phyloP scores from a whole-genome alignment of 805 yeast genomes.

The Myxozyma kluyveri region DNA sequence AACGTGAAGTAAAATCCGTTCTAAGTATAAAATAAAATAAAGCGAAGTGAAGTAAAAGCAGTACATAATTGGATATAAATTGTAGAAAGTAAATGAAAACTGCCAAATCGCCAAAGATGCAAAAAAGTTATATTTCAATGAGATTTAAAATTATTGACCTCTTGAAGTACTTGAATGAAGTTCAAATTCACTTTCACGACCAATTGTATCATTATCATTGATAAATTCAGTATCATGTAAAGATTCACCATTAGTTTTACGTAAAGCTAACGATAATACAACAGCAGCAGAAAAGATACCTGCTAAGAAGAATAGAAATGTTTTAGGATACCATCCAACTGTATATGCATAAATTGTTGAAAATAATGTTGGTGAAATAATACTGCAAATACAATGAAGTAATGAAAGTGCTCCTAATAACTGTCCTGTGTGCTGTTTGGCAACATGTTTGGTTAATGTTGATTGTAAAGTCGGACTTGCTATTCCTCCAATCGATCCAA shows the following conservation, averaged over 20 bases:
- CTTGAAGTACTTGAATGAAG: not conserved
- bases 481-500: constrained; percentile 18
- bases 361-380: constrained; percentile 26
- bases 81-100: too few species aligned
- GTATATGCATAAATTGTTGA: constrained; percentile 10
- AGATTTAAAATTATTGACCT: too few species aligned
- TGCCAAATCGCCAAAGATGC: too few species aligned
- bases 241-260: constrained; percentile 3
- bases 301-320: constrained; percentile 4
- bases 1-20: too few species aligned
- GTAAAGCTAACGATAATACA: not conserved
- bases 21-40: too few species aligned
- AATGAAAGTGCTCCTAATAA: constrained; percentile 28
- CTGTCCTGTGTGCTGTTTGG: constrained; percentile 24
- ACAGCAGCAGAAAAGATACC: not conserved
- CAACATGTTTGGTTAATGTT: constrained; percentile 25
- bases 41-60: too few species aligned
- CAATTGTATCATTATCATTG: not conserved
- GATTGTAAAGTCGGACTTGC: constrained; percentile 28
- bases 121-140: too few species aligned
- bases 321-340: constrained; percentile 19
- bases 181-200: not conserved
- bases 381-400: constrained; percentile 18
- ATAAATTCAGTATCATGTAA: constrained; percentile 17
- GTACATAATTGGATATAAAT: too few species aligned